Evolutionary conservation across 176 grass and related monocot genomes (phyloP).

Genomic region (Avena atlantica): DNA sequence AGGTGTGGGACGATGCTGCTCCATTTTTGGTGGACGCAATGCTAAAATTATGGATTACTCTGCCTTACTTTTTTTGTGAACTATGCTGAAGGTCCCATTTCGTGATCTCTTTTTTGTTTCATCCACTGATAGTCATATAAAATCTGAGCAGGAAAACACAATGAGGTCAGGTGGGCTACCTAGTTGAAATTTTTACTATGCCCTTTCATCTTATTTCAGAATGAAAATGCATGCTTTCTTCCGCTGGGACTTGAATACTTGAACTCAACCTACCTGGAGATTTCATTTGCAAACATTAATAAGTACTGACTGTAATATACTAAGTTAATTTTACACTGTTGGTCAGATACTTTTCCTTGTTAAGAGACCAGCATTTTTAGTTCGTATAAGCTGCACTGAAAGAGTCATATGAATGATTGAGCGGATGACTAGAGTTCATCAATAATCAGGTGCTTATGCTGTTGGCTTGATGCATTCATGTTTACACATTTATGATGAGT

Average conservation of each 20-base stretch:
- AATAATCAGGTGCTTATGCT: not conserved
- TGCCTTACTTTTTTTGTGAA: not conserved
- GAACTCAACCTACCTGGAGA: not conserved
- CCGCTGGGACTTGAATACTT: not conserved
- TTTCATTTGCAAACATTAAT: conserved; percentile 33
- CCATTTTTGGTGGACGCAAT: not conserved
- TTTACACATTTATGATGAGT: not conserved
- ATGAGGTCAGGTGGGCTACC: conserved; percentile 52
- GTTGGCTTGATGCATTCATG: not conserved
- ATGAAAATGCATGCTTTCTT: conserved; percentile 21
- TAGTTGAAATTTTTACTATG: conserved; percentile 2
- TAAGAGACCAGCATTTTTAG: conserved; percentile 87
- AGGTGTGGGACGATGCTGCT: not conserved
- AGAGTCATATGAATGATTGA: conserved; percentile 63
- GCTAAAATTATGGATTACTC: not conserved
- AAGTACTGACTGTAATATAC: not conserved
- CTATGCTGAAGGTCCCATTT: not conserved
- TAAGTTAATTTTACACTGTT: conserved; percentile 35
- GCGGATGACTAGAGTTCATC: not conserved
- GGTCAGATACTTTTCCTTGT: conserved; percentile 87
- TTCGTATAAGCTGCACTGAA: conserved; percentile 91
- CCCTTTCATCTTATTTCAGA: not conserved
- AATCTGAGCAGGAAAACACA: conserved; percentile 79
- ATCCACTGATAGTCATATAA: conserved; percentile 72
- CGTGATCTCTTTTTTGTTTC: conserved; percentile 14